These are phyloP conservation scores for Epichloe aotearoae DNA, from an alignment of 2,329 filamentous ascomycete genomes.

Conservation along the genomic window DNA sequence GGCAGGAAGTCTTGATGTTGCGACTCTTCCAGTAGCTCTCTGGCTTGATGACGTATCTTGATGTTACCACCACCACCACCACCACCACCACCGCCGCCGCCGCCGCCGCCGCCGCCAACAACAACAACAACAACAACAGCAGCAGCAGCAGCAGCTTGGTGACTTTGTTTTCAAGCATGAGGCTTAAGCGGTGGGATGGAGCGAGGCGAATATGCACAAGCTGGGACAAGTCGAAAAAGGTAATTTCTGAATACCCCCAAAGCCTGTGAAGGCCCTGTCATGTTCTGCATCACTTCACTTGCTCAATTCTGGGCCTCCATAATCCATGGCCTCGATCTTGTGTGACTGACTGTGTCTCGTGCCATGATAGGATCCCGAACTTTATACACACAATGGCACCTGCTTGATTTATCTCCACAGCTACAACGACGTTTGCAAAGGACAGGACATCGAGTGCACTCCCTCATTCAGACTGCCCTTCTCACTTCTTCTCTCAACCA, in stretches of 20 bases:
- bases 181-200: slow-evolving; percentile 8
- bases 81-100: too few species aligned
- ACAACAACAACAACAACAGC: too few species aligned
- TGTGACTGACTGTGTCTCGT: background rate
- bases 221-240: slow-evolving; percentile 6
- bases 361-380: slow-evolving; percentile 48
- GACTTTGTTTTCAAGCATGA: background rate
- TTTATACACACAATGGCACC: slow-evolving; percentile 56
- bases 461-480: slow-evolving; percentile 57
- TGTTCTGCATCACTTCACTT: background rate
- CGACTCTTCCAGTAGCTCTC: background rate
- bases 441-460: slow-evolving; percentile 44
- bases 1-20: background rate
- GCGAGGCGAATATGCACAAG: background rate
- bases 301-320: background rate
- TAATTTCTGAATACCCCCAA: background rate
- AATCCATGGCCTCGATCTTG: background rate
- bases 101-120: too few species aligned
- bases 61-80: background rate
- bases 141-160: background rate
- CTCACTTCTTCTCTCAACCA: slow-evolving; percentile 38
- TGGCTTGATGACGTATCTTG: background rate
- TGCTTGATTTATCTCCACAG: slow-evolving; percentile 57
- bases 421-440: slow-evolving; percentile 22
- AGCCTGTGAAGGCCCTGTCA: background rate